Conservation (phyloP, 148 eudicot genomes). For the Chenopodium album region DNA sequence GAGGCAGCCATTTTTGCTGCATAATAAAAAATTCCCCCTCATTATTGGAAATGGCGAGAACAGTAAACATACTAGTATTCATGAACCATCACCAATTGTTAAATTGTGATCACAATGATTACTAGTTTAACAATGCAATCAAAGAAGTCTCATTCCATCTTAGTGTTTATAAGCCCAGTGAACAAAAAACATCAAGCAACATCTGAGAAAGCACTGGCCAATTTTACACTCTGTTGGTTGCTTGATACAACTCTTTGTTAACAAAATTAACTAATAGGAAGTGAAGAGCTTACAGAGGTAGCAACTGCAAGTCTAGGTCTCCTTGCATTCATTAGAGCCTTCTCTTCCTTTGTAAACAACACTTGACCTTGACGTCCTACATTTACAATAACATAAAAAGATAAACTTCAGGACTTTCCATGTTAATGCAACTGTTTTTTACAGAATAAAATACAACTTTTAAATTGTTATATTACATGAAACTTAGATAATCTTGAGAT, state of each 20-base stretch:
- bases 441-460: not conserved
- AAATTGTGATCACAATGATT: not conserved
- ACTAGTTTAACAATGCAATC: not conserved
- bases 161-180: not conserved
- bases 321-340: constrained; percentile 51
- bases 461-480: not conserved
- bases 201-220: not conserved
- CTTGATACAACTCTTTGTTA: not conserved
- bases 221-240: not conserved
- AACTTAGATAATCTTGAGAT: not conserved
- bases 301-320: constrained; percentile 69
- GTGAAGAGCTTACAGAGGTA: constrained; percentile 62
- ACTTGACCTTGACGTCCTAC: constrained; percentile 61
- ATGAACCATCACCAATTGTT: not conserved
- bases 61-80: not conserved
- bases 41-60: not conserved
- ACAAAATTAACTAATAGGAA: not conserved
- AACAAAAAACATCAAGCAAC: not conserved
- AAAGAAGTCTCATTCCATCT: not conserved
- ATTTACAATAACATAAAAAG: not conserved
- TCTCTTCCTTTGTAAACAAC: constrained; percentile 82
- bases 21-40: constrained; percentile 20
- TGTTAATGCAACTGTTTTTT: not conserved
- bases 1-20: constrained; percentile 87
- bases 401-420: constrained; percentile 8